A percentile compares a stretch with the other conserved stretches of the same genome.
phyloP scores from a whole-genome alignment of 1,284 basidiomycete species.

The Rhizopogon hawkerae region DNA sequence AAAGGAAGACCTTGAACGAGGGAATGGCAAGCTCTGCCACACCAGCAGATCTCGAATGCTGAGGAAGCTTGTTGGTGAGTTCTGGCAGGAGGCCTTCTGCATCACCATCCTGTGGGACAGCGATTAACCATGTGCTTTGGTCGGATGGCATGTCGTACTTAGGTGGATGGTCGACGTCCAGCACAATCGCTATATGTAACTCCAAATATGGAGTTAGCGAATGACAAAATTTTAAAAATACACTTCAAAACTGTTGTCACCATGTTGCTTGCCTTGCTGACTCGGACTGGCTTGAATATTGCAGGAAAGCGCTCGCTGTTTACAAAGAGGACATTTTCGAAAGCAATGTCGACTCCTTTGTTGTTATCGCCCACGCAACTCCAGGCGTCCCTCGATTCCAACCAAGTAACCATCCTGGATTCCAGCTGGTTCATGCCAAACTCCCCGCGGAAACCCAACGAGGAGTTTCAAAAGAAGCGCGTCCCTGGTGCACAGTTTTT shows the following conservation, averaged over 20 bases:
- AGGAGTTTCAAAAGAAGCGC: conserved; percentile 62
- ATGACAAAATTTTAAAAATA: conserved; percentile 10
- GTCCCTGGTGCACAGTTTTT: conserved; percentile 74
- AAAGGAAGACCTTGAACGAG: conserved; percentile 60
- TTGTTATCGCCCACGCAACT: conserved; percentile 46
- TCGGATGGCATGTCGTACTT: conserved; percentile 64
- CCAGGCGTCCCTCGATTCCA: conserved; percentile 27
- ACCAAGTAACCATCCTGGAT: conserved; percentile 51
- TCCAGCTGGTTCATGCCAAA: conserved; percentile 88
- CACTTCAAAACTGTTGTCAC: conserved; percentile 4
- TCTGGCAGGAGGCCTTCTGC: conserved; percentile 62
- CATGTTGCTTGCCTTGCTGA: conserved; percentile 9
- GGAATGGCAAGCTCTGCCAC: conserved; percentile 60
- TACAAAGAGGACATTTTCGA: conserved; percentile 25
- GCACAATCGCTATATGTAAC: background rate
- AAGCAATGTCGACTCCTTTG: conserved; percentile 33
- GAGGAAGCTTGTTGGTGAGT: conserved; percentile 46
- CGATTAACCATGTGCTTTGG: conserved; percentile 76
- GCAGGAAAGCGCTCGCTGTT: conserved; percentile 7
- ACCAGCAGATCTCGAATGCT: conserved; percentile 43
- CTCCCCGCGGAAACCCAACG: conserved; percentile 51
- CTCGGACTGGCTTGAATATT: conserved; percentile 4
- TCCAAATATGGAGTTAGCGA: conserved; percentile 15
- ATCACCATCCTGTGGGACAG: conserved; percentile 69
- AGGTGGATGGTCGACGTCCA: background rate